Percentiles rank a stretch among this genome's conserved stretches.
Evolutionary conservation across 208 protist genomes (phyloP).

Genomic region (Naegleria gruberi): DNA sequence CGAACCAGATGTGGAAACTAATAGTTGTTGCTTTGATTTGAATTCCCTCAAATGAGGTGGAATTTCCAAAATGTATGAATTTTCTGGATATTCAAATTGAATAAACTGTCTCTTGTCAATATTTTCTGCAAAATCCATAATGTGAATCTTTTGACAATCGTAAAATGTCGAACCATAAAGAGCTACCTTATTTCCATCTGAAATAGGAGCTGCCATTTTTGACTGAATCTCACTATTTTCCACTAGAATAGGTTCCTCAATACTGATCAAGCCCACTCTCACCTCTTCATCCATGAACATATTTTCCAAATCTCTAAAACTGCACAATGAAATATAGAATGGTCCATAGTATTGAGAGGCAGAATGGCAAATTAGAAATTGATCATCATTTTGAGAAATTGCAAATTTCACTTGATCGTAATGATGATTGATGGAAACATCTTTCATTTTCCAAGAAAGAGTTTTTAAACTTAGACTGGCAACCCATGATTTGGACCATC

Average conservation of each 20-base stretch:
- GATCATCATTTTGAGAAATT: background rate
- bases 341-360: too few relatives aligned
- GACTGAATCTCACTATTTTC: too few relatives aligned
- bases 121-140: background rate
- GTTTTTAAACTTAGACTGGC: background rate
- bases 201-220: background rate
- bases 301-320: too few relatives aligned
- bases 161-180: too few relatives aligned
- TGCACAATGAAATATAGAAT: too few relatives aligned
- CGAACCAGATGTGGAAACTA: background rate
- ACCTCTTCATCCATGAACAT: background rate
- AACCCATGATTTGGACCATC: background rate
- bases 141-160: background rate
- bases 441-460: background rate
- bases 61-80: background rate
- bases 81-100: background rate
- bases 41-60: background rate
- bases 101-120: background rate
- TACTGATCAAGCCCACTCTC: too few relatives aligned
- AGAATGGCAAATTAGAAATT: too few relatives aligned
- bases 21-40: background rate
- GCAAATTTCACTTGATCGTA: background rate
- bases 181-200: background rate
- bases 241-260: too few relatives aligned
- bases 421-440: background rate